Evolutionary conservation across 129 eudicot genomes (phyloP).

Genomic region (Flaveria trinervia): DNA sequence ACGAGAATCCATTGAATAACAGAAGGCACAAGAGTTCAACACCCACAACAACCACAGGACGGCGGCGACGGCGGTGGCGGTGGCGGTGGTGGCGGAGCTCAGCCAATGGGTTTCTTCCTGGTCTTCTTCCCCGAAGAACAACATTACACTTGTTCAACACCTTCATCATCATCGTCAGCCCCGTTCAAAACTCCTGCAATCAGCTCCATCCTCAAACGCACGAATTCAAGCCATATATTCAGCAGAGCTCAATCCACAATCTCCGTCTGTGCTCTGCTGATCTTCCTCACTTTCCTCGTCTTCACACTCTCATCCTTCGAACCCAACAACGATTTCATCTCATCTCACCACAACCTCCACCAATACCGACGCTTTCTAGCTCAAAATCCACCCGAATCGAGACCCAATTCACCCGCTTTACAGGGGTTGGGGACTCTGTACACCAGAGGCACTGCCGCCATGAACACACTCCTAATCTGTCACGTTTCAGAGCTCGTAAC

Average conservation of each 20-base stretch:
- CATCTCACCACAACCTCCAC: conserved; percentile 29
- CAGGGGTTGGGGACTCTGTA: conserved; percentile 78
- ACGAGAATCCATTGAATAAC: background rate
- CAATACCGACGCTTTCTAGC: conserved; percentile 34
- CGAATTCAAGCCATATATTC: conserved; percentile 55
- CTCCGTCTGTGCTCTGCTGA: conserved; percentile 67
- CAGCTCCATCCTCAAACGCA: conserved; percentile 41
- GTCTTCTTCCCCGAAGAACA: conserved; percentile 74
- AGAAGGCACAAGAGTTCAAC: background rate
- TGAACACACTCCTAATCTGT: conserved; percentile 66
- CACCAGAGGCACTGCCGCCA: conserved; percentile 62
- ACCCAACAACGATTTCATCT: conserved; percentile 44
- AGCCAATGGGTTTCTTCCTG: conserved; percentile 70
- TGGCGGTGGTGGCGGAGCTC: conserved; percentile 28
- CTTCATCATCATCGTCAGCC: conserved; percentile 30
- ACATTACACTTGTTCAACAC: conserved; percentile 31
- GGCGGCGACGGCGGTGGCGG: background rate
- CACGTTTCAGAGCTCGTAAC: conserved; percentile 50
- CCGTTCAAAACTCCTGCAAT: conserved; percentile 30
- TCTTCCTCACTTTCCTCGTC: conserved; percentile 63
- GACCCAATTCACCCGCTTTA: conserved; percentile 46
- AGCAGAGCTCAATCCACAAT: conserved; percentile 78
- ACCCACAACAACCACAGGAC: background rate
- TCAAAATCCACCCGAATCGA: conserved; percentile 11
- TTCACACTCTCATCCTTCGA: conserved; percentile 84